phyloP scores from a whole-genome alignment of 2,329 filamentous ascomycete species.

The Alternaria dauci region DNA sequence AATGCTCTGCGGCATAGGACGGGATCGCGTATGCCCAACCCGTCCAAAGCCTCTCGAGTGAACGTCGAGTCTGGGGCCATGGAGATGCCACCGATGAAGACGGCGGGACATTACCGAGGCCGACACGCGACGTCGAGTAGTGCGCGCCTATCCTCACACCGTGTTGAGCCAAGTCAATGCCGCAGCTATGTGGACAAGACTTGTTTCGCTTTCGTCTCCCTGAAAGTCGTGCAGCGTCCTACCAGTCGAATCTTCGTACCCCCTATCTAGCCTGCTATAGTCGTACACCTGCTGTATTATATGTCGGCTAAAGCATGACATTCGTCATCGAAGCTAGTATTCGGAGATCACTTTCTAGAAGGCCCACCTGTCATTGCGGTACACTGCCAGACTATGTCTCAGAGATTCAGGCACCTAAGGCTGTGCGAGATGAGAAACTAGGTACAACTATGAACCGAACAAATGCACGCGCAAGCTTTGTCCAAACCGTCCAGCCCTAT shows the following conservation, averaged over 20 bases:
- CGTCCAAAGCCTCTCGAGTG: conserved; percentile 25
- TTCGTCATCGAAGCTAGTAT: conserved; percentile 38
- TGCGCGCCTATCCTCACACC: conserved; percentile 15
- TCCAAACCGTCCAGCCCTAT: conserved; percentile 29
- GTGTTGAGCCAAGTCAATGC: conserved; percentile 22
- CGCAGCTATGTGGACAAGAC: conserved; percentile 12
- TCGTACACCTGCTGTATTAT: conserved; percentile 24
- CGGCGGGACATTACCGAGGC: conserved; percentile 9
- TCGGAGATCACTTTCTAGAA: conserved; percentile 22
- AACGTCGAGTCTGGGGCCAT: conserved; percentile 35
- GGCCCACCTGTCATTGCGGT: conserved; percentile 16
- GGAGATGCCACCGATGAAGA: conserved; percentile 29
- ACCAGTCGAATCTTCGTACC: conserved; percentile 21
- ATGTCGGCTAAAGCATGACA: conserved; percentile 30
- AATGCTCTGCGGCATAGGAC: conserved; percentile 27
- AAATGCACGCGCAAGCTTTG: conserved; percentile 23
- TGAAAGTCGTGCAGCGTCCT: conserved; percentile 22
- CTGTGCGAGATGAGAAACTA: conserved; percentile 10
- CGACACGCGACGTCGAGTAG: conserved; percentile 11
- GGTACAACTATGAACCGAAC: conserved; percentile 13
- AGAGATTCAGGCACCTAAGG: conserved; percentile 13
- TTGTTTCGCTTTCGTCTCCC: conserved; percentile 23
- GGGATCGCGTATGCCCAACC: conserved; percentile 34
- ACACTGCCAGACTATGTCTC: conserved; percentile 7
- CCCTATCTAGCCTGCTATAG: conserved; percentile 29